Evolutionary conservation across 345 rosid species (phyloP), one percentile per base, ranked within the genome.

Genomic region (Aethionema arabicum): DNA sequence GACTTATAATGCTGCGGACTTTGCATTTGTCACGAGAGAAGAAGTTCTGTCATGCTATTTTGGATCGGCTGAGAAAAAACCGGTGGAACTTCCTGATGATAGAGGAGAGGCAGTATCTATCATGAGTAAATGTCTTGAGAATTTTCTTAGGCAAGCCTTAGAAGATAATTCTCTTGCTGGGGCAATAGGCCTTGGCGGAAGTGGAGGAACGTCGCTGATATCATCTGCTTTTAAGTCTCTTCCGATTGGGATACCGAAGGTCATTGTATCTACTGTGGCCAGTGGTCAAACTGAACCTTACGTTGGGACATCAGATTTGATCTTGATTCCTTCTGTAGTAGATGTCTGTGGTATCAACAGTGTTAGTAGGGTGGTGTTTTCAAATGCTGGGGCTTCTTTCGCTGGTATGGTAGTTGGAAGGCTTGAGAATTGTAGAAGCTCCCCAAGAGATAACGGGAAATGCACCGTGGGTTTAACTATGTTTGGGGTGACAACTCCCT

Each of bases 401-500:
- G 79, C 93, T 30, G 96, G 98, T 56, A 92, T 92, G 98, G 98
- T 85, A 50, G 50, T 72, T 2, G 91, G 93, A 63, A 72, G 75
- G 70, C 72, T 91, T 54, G 72, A 52, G 48, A 66, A 32, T 43
- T 47, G 32, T 2, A 61, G 9, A 52, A 79, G 45, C 38, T 47
- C 63, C 12, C 3, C 11, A 36, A 52, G 46, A 4, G 41, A 15
- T 2, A 33, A 61, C 32, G 60, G 35, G 39, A 83, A 79, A 43
- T 56, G 55, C 16, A 85, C 93, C 3, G 91, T 92, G 54, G 98
- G 95, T 54, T 44, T 88, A 2, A 92, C 98, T 31, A 88, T 92
- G 98, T 92, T 92, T 70, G 98, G 96, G 40, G 96, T 92, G 8
- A 92, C 96, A 11, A 92, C 98, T 51, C 79, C 89, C 1, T 92